Evolutionary conservation across 2,329 filamentous ascomycete species (phyloP), one percentile per base, ranked within the genome.

Genomic region (Botryosphaeria dothidea): DNA sequence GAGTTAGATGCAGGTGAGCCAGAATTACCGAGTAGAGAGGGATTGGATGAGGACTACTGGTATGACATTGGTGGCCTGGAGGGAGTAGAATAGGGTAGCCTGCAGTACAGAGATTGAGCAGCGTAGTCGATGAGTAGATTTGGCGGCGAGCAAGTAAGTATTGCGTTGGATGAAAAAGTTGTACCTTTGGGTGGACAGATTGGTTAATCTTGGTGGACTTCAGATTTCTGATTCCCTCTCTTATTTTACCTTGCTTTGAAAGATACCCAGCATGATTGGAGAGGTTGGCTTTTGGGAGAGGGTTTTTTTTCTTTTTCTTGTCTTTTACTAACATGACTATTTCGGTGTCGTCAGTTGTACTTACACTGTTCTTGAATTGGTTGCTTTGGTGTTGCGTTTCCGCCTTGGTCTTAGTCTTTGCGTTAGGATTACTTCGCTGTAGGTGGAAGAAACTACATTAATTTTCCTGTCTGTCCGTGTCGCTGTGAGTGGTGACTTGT

Each of bases 41-140:
- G 92, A 0, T 77, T 98, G 69, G 92, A 97, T 76, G 92, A 96
- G 69, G 90, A 97, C 76, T 99, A 96, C 77, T 97, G 90, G 79
- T 98, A 96, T 80, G 92, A 94, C 46, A 79, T 82, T 73, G 78
- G 74, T 58, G 73, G 74, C 2, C 72, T 77, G 70, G 70, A 75
- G 34, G 71, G 45, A 29, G 27, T 23, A 15, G 56, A 27, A 25
- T 29, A 23, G 17, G 17, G 13, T 21, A 13, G 13, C 9, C n/a
- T 1, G 15, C 3, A n/a, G 21, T 36, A 3, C 9, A 41, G 38
- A 3, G 25, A 19, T 34, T 27, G 25, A 29, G 19, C 4, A 29
- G 23, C 13, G 27, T n/a, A 15, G 15, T 19, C 15, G 13, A 52
- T n/a, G 11, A 17, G 25, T n/a, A 9, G 23, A 29, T 49, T 13